These are phyloP conservation scores for Tuber brumale DNA, from an alignment of 495 filamentous ascomycete species.

Conservation along the genomic window DNA sequence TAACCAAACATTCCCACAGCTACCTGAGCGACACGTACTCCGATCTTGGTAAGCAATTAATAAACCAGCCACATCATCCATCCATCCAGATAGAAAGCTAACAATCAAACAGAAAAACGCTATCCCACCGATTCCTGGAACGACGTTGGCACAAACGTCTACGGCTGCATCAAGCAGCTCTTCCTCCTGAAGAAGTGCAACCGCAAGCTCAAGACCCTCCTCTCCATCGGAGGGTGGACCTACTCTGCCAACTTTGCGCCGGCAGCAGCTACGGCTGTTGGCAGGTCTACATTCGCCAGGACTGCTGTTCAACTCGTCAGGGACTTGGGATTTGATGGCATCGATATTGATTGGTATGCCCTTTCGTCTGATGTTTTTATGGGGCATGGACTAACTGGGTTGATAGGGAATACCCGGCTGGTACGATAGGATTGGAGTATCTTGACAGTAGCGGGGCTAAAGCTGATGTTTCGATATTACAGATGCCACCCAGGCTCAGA, in stretches of 20 bases:
- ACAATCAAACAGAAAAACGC: constrained; percentile 58
- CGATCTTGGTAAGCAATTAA: constrained; percentile 28
- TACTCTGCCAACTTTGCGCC: constrained; percentile 79
- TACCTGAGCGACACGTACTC: constrained; percentile 40
- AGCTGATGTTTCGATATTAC: not conserved
- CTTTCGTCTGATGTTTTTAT: not conserved
- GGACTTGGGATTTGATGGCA: constrained; percentile 58
- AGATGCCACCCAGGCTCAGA: constrained; percentile 54
- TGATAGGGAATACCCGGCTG: constrained; percentile 53
- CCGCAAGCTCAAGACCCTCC: constrained; percentile 79
- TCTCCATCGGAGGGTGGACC: constrained; percentile 96
- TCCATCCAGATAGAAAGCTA: constrained; percentile 5
- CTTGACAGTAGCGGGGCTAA: not conserved
- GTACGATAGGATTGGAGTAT: not conserved
- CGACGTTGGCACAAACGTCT: constrained; percentile 65
- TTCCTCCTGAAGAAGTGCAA: constrained; percentile 82
- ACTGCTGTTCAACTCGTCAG: constrained; percentile 60
- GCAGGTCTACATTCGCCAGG: constrained; percentile 60
- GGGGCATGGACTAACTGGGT: not conserved
- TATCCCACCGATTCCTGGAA: constrained; percentile 74
- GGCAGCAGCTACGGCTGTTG: constrained; percentile 60
- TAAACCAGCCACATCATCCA: not conserved
- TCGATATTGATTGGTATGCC: constrained; percentile 56
- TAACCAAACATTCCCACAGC: constrained; percentile 14
- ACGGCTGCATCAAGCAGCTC: constrained; percentile 90